These are phyloP conservation scores for Taphrina confusa DNA, from an alignment of 1,139 yeast genomes.

Conservation along the genomic window DNA sequence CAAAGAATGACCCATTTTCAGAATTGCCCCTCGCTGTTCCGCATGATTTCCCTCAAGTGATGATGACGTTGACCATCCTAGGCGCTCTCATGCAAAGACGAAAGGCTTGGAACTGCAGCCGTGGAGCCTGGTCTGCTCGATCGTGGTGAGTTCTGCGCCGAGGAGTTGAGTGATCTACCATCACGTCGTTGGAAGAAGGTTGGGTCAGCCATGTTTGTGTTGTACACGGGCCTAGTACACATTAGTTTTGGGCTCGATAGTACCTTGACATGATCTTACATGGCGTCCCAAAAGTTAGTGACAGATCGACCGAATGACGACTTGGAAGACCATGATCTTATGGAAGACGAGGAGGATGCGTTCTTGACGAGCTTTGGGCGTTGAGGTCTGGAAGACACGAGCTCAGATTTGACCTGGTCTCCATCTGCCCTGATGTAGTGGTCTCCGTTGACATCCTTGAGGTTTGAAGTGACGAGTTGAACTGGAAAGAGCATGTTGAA, in stretches of 20 bases:
- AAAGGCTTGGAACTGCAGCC: constrained; percentile 2
- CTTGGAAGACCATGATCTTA: constrained; percentile 13
- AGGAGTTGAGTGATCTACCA: constrained; percentile 5
- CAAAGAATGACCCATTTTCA: too few relatives aligned
- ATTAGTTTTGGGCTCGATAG: not conserved
- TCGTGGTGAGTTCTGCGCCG: not conserved
- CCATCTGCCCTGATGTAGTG: constrained; percentile 5
- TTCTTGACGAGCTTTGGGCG: constrained; percentile 2
- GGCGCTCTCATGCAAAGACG: not conserved
- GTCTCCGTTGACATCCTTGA: not conserved
- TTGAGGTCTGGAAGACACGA: not conserved
- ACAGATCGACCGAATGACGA: constrained; percentile 7
- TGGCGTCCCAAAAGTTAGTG: constrained; percentile 10
- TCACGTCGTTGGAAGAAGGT: constrained; percentile 6
- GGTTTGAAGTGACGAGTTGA: constrained; percentile 4
- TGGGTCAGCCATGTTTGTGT: constrained; percentile 17
- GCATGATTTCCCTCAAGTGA: too few relatives aligned
- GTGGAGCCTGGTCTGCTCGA: constrained; percentile 4
- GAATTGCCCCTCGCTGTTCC: too few relatives aligned
- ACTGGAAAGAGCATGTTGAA: constrained; percentile 10
- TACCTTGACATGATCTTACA: not conserved
- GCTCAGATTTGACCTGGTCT: not conserved
- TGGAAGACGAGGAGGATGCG: constrained; percentile 10
- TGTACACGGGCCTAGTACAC: constrained; percentile 15
- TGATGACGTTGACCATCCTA: too few relatives aligned